A percentile compares a stretch with the other conserved stretches of the same genome.
Evolutionary conservation across 169 alveolate genomes (phyloP).

Genomic region (Plasmodium chabaudi): DNA sequence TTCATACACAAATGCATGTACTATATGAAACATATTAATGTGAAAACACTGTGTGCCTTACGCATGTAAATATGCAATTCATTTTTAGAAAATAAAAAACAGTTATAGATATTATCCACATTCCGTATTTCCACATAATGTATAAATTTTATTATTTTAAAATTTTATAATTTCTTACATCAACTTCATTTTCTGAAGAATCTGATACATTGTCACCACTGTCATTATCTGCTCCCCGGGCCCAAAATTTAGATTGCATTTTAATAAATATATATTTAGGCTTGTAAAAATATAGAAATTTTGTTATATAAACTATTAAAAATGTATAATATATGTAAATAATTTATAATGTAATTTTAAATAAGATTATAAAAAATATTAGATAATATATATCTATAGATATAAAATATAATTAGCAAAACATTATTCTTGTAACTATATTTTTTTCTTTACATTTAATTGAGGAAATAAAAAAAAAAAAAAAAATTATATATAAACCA

Average conservation of each 20-base stretch:
- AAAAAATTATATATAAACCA: too few species aligned
- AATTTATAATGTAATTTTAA: conserved; percentile 1
- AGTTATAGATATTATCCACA: background rate
- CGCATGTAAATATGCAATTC: background rate
- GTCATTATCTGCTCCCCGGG: conserved; percentile 83
- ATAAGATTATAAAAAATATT: background rate
- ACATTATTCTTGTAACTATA: background rate
- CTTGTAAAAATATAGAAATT: background rate
- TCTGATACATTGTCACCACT: conserved; percentile 72
- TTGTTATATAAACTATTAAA: background rate
- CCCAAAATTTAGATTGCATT: conserved; percentile 92
- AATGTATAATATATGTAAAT: conserved; percentile 1
- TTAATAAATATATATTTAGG: background rate
- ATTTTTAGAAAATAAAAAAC: background rate
- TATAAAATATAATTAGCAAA: background rate
- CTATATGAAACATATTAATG: too few species aligned
- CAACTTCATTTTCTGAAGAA: conserved; percentile 74
- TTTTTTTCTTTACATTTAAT: too few species aligned
- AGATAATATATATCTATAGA: background rate
- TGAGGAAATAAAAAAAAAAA: too few species aligned
- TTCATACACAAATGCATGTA: too few species aligned
- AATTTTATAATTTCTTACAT: conserved; percentile 21
- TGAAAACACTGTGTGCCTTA: too few species aligned
- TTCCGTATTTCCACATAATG: too few species aligned
- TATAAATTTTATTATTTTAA: too few species aligned